Conservation (phyloP, 108 stramenopile species). For the Aurantiochytrium sp. region DNA sequence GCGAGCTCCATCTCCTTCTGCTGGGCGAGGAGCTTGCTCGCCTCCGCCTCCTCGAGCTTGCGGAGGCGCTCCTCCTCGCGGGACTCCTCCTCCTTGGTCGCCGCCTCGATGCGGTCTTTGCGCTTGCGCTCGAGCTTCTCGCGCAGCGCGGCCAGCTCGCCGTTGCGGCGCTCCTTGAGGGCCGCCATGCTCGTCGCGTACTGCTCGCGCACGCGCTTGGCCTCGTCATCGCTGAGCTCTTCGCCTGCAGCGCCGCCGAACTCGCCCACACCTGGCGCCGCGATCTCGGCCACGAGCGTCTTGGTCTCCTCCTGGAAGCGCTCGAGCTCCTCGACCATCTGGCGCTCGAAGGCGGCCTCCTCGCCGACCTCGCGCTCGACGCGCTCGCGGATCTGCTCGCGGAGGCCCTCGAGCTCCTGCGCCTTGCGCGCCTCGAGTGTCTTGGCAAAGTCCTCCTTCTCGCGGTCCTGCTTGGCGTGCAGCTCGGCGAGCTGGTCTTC, state of each 20-base stretch:
- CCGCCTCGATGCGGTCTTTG: neutral
- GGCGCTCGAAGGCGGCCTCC: neutral
- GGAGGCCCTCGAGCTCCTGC: neutral
- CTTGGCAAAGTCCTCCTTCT: neutral
- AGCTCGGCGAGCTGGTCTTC: neutral
- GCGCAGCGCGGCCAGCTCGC: neutral
- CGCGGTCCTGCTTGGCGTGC: neutral
- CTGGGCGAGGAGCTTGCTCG: neutral
- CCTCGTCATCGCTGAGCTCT: neutral
- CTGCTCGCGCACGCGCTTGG: neutral
- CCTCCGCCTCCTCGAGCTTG: neutral
- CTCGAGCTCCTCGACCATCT: neutral
- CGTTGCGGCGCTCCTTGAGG: neutral
- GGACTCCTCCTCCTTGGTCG: neutral
- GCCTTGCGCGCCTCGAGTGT: neutral
- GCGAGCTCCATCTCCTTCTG: neutral
- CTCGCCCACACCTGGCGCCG: neutral
- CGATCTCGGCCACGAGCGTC: neutral
- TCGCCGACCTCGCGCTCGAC: neutral
- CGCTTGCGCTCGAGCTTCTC: neutral
- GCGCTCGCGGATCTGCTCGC: neutral
- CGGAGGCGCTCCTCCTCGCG: neutral
- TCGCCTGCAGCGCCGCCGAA: neutral
- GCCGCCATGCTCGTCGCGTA: neutral
- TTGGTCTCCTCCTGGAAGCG: neutral